phyloP scores from a whole-genome alignment of 2,329 filamentous ascomycete species.

The Ophiocordyceps australis region DNA sequence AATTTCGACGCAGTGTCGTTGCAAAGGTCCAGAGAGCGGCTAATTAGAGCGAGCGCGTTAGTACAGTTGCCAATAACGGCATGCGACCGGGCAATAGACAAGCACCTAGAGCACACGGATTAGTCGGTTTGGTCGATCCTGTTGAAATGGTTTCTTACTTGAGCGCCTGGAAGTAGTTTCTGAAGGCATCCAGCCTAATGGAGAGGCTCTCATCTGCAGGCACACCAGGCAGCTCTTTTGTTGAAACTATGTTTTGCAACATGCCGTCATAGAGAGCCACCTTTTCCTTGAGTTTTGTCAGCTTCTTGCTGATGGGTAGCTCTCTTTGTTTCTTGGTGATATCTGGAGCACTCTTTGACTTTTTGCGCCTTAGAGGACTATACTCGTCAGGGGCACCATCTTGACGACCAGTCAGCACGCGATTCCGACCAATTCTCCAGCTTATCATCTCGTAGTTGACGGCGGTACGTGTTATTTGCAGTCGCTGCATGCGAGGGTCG shows the following conservation, averaged over 20 bases:
- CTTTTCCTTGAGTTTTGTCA: slow-evolving; percentile 69
- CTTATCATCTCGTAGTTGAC: slow-evolving; percentile 89
- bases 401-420: slow-evolving; percentile 65
- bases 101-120: slow-evolving; percentile 32
- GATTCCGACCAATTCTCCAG: slow-evolving; percentile 86
- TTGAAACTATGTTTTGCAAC: slow-evolving; percentile 74
- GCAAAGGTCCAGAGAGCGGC: slow-evolving; percentile 48
- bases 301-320: slow-evolving; percentile 54
- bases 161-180: slow-evolving; percentile 71
- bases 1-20: slow-evolving; percentile 32
- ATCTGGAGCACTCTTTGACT: slow-evolving; percentile 10
- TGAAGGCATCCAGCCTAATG: slow-evolving; percentile 59
- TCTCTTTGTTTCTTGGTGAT: slow-evolving; percentile 31
- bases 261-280: slow-evolving; percentile 83
- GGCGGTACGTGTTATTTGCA: slow-evolving; percentile 82
- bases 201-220: slow-evolving; percentile 66
- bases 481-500: slow-evolving; percentile 74
- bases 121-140: no score
- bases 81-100: slow-evolving; percentile 76
- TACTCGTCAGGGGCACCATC: slow-evolving; percentile 52
- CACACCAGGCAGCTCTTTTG: slow-evolving; percentile 79
- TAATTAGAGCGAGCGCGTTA: slow-evolving; percentile 73
- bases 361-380: slow-evolving; percentile 30
- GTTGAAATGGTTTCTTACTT: no score
- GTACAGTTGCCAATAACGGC: slow-evolving; percentile 50